These are phyloP conservation scores for Brettanomyces bruxellensis DNA, from an alignment of 805 yeast genomes.

Conservation along the genomic window DNA sequence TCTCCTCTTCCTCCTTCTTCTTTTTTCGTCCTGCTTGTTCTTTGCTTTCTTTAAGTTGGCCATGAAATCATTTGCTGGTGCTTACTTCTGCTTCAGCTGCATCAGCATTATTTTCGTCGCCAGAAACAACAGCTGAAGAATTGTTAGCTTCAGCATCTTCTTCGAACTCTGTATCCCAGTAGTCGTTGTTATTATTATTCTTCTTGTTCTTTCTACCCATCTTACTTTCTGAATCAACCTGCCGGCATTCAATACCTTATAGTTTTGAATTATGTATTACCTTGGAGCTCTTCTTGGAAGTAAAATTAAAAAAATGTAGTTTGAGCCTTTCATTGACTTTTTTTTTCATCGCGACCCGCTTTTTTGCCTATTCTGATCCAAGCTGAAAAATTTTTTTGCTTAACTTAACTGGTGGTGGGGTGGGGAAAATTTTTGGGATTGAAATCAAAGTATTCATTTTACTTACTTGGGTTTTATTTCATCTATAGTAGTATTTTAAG, in stretches of 20 bases:
- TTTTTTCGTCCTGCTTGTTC: constrained; percentile 57
- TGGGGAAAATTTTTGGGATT: no score
- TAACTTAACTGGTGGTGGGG: no score
- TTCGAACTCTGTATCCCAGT: constrained; percentile 73
- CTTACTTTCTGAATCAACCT: not conserved
- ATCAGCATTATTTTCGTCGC: constrained; percentile 18
- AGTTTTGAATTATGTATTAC: not conserved
- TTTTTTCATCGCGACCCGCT: no score
- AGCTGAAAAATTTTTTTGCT: no score
- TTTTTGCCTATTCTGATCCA: no score
- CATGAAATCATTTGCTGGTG: constrained; percentile 55
- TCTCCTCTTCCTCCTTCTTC: constrained; percentile 34
- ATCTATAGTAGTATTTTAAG: no score
- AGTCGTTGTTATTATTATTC: constrained; percentile 55
- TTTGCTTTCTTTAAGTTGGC: constrained; percentile 74
- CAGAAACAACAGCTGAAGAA: constrained; percentile 27
- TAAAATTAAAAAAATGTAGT: no score
- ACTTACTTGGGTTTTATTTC: no score
- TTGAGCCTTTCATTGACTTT: no score
- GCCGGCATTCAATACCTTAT: not conserved
- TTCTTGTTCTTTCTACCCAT: constrained; percentile 37
- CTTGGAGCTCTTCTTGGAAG: not conserved
- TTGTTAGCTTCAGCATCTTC: constrained; percentile 39
- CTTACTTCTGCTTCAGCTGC: constrained; percentile 15
- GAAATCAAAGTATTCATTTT: no score